These are phyloP conservation scores for Ceriops decandra DNA, from an alignment of 345 rosid genomes.

Conservation along the genomic window DNA sequence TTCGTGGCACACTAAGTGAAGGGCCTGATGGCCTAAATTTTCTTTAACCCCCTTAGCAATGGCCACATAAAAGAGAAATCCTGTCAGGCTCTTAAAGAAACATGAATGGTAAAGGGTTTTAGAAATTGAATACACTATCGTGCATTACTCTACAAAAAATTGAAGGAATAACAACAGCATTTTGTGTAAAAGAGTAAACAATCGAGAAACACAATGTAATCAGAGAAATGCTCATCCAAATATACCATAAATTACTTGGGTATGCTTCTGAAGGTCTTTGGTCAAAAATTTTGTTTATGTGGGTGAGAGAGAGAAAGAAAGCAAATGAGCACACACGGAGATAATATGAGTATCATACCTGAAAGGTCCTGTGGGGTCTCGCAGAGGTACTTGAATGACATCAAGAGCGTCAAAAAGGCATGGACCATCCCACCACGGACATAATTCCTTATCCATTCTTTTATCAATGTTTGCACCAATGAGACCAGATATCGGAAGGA, in stretches of 20 bases:
- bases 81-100: neutral
- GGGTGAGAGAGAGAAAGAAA: no score
- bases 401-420: conserved; percentile 88
- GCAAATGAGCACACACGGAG: neutral
- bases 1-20: neutral
- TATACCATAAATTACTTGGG: no score
- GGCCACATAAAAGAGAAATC: neutral
- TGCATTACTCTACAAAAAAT: neutral
- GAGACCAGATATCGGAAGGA: conserved; percentile 91
- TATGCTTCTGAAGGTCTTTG: no score
- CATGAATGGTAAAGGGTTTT: neutral
- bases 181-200: no score
- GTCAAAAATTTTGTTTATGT: no score
- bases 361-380: conserved; percentile 95
- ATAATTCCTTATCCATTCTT: conserved; percentile 54
- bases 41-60: neutral
- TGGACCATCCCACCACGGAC: conserved; percentile 90
- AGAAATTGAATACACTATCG: neutral
- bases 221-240: no score
- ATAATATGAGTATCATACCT: conserved; percentile 37
- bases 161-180: no score
- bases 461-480: conserved; percentile 69
- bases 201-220: no score
- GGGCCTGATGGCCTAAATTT: no score
- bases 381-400: conserved; percentile 69